These are phyloP conservation scores for Lactifluus subvellereus DNA, from an alignment of 768 basidiomycete species.

Conservation along the genomic window DNA sequence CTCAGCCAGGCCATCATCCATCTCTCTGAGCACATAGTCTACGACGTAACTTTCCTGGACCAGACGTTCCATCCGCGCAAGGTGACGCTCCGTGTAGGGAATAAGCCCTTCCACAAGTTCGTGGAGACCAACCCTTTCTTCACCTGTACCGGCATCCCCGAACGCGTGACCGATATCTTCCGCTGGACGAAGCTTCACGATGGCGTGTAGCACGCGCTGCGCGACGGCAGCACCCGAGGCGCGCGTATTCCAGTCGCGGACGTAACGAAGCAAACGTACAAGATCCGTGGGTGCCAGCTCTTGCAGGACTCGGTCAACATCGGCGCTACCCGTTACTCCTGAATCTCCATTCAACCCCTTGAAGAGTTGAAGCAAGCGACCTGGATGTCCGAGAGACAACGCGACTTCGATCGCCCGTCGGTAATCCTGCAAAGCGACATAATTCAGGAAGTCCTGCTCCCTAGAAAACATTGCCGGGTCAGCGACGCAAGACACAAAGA, in stretches of 20 bases:
- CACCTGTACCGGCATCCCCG: constrained; percentile 11
- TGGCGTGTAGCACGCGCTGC: constrained; percentile 74
- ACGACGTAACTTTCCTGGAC: constrained; percentile 95
- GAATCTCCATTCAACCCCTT: constrained; percentile 43
- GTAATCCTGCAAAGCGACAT: constrained; percentile 82
- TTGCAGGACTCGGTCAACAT: constrained; percentile 79
- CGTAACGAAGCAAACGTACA: constrained; percentile 71
- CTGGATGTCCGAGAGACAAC: constrained; percentile 89
- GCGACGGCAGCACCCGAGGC: constrained; percentile 83
- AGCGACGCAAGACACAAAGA: background rate
- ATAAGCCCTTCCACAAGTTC: constrained; percentile 82
- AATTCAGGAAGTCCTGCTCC: constrained; percentile 95
- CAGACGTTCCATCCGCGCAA: constrained; percentile 74
- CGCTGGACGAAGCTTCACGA: constrained; percentile 70
- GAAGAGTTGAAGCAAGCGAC: constrained; percentile 77
- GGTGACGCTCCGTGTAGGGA: constrained; percentile 93
- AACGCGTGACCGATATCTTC: constrained; percentile 73
- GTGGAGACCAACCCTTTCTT: constrained; percentile 38
- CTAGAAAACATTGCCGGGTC: constrained; percentile 38
- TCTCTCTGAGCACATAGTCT: constrained; percentile 82
- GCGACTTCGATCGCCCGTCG: constrained; percentile 87
- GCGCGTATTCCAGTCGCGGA: constrained; percentile 92
- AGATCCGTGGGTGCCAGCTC: constrained; percentile 69
- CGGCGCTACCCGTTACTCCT: constrained; percentile 54
- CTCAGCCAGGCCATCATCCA: constrained; percentile 53